These are phyloP conservation scores for Trapa bicornis DNA, from an alignment of 345 rosid species.

Conservation along the genomic window DNA sequence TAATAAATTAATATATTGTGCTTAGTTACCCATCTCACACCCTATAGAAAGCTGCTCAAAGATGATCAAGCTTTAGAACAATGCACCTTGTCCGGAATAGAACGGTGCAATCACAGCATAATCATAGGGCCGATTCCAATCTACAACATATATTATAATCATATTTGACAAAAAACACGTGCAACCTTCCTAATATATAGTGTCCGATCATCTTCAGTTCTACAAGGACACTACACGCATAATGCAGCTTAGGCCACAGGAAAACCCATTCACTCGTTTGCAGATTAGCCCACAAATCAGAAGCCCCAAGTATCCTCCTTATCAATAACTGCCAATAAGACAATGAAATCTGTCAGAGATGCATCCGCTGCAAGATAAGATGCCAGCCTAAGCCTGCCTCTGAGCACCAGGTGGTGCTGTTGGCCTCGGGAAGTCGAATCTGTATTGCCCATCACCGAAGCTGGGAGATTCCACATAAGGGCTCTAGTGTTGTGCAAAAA, in stretches of 20 bases:
- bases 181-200: no score
- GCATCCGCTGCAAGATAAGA: not conserved
- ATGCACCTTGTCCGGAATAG: no score
- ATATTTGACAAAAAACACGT: no score
- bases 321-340: no score
- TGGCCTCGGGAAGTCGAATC: not conserved
- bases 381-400: not conserved
- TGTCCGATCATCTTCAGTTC: not conserved
- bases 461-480: constrained; percentile 2
- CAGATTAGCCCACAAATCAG: not conserved
- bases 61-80: no score
- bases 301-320: not conserved
- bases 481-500: not conserved
- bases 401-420: constrained; percentile 4
- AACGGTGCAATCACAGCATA: no score
- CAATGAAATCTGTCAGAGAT: no score
- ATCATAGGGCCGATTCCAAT: no score
- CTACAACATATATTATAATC: no score
- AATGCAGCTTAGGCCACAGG: not conserved
- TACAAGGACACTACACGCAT: not conserved
- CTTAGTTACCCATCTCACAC: no score
- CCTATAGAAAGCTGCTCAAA: no score
- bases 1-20: no score
- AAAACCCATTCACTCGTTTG: not conserved
- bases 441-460: constrained; percentile 1